These are phyloP conservation scores for Furcasterigmium furcatum DNA, from an alignment of 2,329 filamentous ascomycete genomes.

Conservation along the genomic window DNA sequence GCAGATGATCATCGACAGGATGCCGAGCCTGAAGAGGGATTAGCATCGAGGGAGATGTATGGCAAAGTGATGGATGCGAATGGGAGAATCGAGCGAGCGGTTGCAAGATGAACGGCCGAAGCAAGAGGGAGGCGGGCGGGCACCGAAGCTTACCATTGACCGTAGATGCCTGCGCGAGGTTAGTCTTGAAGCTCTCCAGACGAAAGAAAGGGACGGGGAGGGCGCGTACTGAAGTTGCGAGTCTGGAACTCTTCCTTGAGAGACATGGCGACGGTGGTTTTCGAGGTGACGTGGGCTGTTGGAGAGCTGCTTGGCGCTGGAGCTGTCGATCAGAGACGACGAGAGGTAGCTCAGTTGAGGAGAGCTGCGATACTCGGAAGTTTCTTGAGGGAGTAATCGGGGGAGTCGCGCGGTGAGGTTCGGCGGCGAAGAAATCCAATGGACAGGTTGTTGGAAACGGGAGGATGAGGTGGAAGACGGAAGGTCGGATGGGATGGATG, in stretches of 20 bases:
- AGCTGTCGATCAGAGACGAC: too few species aligned
- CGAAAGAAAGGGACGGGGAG: conserved; percentile 8
- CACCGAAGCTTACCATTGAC: conserved; percentile 62
- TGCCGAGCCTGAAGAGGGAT: conserved; percentile 58
- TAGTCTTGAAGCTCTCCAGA: conserved; percentile 19
- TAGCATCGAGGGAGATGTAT: conserved; percentile 78
- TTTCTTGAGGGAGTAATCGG: too few species aligned
- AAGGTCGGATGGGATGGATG: too few species aligned
- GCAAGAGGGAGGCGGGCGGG: background rate
- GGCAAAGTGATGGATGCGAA: conserved; percentile 70
- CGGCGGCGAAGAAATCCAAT: too few species aligned
- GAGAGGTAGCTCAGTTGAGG: too few species aligned
- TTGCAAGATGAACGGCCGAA: background rate
- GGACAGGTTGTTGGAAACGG: too few species aligned
- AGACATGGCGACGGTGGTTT: conserved; percentile 53
- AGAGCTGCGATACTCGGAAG: too few species aligned
- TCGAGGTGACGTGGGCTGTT: conserved; percentile 1
- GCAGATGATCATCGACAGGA: conserved; percentile 68
- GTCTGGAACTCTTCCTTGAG: conserved; percentile 70
- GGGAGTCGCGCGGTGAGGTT: too few species aligned
- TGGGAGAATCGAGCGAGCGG: too few species aligned
- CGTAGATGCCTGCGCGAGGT: conserved; percentile 61
- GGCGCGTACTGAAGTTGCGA: conserved; percentile 67
- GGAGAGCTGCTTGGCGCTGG: background rate
- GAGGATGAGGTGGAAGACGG: too few species aligned